These are phyloP conservation scores for Chalara sp. DNA, from an alignment of 2,329 filamentous ascomycete species.

Conservation along the genomic window DNA sequence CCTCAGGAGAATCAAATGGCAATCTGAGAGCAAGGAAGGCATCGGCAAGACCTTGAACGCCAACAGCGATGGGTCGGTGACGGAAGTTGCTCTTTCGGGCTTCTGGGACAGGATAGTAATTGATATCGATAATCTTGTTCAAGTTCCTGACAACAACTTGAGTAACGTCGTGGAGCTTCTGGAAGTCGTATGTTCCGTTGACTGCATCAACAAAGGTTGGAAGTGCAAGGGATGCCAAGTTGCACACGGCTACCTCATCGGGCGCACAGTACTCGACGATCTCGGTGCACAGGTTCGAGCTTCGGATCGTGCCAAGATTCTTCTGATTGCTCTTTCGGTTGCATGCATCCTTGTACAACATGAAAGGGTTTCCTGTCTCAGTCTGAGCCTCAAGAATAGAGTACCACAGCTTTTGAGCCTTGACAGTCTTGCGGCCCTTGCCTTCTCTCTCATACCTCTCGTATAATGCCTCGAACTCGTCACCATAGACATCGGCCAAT, in stretches of 20 bases:
- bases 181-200: conserved; percentile 83
- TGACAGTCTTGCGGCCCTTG: conserved; percentile 82
- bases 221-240: conserved; percentile 88
- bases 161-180: conserved; percentile 91
- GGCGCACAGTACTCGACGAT: conserved; percentile 96
- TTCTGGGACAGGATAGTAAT: conserved; percentile 96
- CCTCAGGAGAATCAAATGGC: conserved; percentile 94
- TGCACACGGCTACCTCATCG: conserved; percentile 98
- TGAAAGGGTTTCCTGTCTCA: conserved; percentile 98
- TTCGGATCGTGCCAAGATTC: conserved; percentile 96
- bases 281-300: conserved; percentile 97
- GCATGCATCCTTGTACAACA: conserved; percentile 98
- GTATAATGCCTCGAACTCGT: conserved; percentile 94
- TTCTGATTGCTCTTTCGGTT: conserved; percentile 99
- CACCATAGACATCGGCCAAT: conserved; percentile 92
- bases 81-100: conserved; percentile 95
- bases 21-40: conserved; percentile 94
- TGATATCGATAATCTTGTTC: conserved; percentile 97
- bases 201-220: conserved; percentile 86
- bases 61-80: conserved; percentile 90
- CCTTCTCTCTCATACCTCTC: conserved; percentile 86
- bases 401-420: conserved; percentile 99
- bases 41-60: conserved; percentile 96
- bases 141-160: conserved; percentile 91
- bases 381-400: conserved; percentile 97